Base-by-base conservation (phyloP, 805 yeast genomes). In the Geotrichum ghanense region DNA sequence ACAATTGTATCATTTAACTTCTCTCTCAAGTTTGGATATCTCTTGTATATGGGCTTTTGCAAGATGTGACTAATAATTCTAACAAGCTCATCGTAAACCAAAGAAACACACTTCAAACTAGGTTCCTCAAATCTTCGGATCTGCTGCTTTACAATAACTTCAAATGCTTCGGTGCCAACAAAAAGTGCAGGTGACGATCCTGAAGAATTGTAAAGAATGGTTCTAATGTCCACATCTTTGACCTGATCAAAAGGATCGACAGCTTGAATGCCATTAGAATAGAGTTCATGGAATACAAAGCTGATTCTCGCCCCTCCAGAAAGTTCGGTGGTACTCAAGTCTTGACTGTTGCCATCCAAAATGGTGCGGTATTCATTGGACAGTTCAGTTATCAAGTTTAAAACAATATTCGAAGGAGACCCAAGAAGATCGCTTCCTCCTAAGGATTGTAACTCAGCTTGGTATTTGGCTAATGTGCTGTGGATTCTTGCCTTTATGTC, bases 221-320 rank as follows among this genome's bases (percentile, higher is more conserved):
- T 90, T 68, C 98, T 79, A 59, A 90, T 90, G 64, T 90, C 98
- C 24, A 86, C 81, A 62, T 90, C 97, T 67, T 87, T 86, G 58
- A 90, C 88, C 65, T 88, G 95, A 62, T 90, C 97, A 64, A 87
- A 92, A 44, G 98, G 98, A 65, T 90, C 97, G 48, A 90, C 73
- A 0, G 96, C 84, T 60, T 78, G 77, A 47, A 90, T 75, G 68
- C 97, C 97, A 63, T 86, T 89, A 61, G 90, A 82, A 71, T 79
- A 90, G 48, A 92, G 83, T 69, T 90, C 97, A 64, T 90, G 97
- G 72, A 90, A 92, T 17, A 90, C 97, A 71, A 88, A 92, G 24
- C 95, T 81, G 51, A 90, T 84, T 74, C 98, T 83, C 0, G 98
- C 98, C 67, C 95, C 98, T 62, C 98, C 98, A 54, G 95, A 83